A percentile compares a stretch with the other conserved stretches of the same genome.
Conservation (phyloP, 108 stramenopile genomes). For the Seminavis robusta region DNA sequence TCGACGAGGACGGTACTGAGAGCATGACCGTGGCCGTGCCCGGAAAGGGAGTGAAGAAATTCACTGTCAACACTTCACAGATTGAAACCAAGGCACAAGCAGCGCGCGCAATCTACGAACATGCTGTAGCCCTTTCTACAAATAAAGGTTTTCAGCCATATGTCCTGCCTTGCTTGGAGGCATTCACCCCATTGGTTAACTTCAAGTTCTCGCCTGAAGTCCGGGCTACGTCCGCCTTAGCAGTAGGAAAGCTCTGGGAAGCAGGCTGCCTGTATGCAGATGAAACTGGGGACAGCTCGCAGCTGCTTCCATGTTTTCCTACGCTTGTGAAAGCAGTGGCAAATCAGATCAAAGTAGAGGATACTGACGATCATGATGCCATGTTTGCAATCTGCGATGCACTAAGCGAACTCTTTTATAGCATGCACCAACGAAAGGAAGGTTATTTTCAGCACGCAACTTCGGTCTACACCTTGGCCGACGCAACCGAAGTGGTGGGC, state of each 20-base stretch:
- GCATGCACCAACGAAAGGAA: conserved; percentile 30
- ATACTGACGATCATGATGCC: conserved; percentile 60
- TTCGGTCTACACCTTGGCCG: conserved; percentile 29
- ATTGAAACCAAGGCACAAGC: conserved; percentile 73
- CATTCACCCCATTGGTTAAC: conserved; percentile 51
- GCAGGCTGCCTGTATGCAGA: conserved; percentile 53
- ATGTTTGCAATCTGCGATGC: conserved; percentile 68
- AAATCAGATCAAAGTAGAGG: conserved; percentile 59
- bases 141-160: conserved; percentile 63
- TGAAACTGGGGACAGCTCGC: conserved; percentile 20
- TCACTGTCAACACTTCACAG: conserved; percentile 71
- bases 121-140: conserved; percentile 58
- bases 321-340: conserved; percentile 32
- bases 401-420: conserved; percentile 66
- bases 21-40: conserved; percentile 72
- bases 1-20: conserved; percentile 47
- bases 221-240: conserved; percentile 63
- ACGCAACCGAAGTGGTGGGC: conserved; percentile 43
- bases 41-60: conserved; percentile 65
- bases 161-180: conserved; percentile 39
- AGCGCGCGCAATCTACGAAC: conserved; percentile 72
- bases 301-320: conserved; percentile 23
- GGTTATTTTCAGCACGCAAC: conserved; percentile 20
- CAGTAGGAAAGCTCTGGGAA: conserved; percentile 75
- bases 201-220: conserved; percentile 79